These are phyloP conservation scores for Metschnikowia lochheadii DNA, from an alignment of 805 yeast species.

Conservation along the genomic window DNA sequence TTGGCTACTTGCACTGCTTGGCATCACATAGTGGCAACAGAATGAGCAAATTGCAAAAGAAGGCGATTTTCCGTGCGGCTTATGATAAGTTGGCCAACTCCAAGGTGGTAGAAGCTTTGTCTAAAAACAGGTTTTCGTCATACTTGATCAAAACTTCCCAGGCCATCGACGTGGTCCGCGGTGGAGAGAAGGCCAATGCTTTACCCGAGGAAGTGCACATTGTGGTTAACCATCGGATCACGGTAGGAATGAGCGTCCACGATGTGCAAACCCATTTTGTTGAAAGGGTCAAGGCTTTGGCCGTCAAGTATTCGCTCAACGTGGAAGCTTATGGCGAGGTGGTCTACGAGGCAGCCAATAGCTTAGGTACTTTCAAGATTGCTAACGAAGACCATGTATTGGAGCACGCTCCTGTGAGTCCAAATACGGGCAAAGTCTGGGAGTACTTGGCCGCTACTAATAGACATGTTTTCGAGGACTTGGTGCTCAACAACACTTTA, in stretches of 20 bases:
- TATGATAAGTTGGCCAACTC: constrained; percentile 33
- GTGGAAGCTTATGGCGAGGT: constrained; percentile 14
- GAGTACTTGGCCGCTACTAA: constrained; percentile 39
- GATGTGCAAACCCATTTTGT: constrained; percentile 22
- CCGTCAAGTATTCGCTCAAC: constrained; percentile 12
- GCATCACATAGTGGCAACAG: constrained; percentile 46
- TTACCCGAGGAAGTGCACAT: constrained; percentile 32
- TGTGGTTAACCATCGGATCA: constrained; percentile 33
- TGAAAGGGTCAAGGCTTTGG: constrained; percentile 27
- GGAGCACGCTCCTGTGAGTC: constrained; percentile 15
- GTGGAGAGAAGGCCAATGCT: constrained; percentile 40
- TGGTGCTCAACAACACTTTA: constrained; percentile 30
- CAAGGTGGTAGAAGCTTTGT: constrained; percentile 19
- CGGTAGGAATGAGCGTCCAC: constrained; percentile 26
- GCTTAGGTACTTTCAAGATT: constrained; percentile 8
- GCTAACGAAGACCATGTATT: constrained; percentile 5
- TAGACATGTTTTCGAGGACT: constrained; percentile 44
- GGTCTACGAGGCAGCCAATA: background rate
- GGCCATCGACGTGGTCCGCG: constrained; percentile 30
- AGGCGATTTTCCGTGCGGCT: constrained; percentile 34
- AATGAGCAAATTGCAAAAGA: constrained; percentile 20
- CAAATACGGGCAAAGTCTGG: constrained; percentile 35
- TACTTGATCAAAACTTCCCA: constrained; percentile 33
- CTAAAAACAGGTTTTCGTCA: constrained; percentile 19
- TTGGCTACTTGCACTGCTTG: constrained; percentile 54